Percentiles rank a stretch among this genome's conserved stretches.
Evolutionary conservation across 2,329 filamentous ascomycete species (phyloP).

Genomic region (Aspergillus intermedius): DNA sequence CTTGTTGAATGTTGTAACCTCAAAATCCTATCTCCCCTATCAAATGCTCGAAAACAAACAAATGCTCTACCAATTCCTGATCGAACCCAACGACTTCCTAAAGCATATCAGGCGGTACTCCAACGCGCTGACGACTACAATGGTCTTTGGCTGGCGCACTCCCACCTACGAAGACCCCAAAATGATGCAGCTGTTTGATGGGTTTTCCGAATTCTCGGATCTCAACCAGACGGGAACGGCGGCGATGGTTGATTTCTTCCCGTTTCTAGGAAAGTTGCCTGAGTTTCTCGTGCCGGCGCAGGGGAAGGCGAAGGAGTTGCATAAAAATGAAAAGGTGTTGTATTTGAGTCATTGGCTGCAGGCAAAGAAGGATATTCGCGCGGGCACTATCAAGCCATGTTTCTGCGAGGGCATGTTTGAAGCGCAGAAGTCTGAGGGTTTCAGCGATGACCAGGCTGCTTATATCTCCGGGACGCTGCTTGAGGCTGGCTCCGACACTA

Average conservation of each 20-base stretch:
- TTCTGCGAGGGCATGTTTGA: constrained; percentile 21
- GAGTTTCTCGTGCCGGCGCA: constrained; percentile 33
- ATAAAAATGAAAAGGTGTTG: constrained; percentile 38
- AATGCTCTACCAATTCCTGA: constrained; percentile 45
- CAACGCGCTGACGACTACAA: constrained; percentile 44
- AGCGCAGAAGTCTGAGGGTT: constrained; percentile 25
- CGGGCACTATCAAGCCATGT: constrained; percentile 24
- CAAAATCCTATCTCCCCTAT: constrained; percentile 48
- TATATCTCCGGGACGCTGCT: constrained; percentile 27
- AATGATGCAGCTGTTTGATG: constrained; percentile 39
- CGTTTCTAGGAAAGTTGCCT: constrained; percentile 41
- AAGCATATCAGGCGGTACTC: constrained; percentile 45
- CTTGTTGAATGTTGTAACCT: constrained; percentile 43
- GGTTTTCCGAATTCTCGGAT: constrained; percentile 38
- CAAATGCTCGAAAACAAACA: constrained; percentile 52
- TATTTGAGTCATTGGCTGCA: constrained; percentile 39
- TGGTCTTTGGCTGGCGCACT: constrained; percentile 45
- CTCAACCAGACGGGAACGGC: constrained; percentile 39
- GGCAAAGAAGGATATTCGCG: constrained; percentile 29
- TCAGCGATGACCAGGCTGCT: constrained; percentile 27
- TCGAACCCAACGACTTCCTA: constrained; percentile 36
- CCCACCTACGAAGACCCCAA: constrained; percentile 36
- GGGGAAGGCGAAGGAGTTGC: constrained; percentile 37
- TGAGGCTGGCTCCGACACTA: constrained; percentile 48
- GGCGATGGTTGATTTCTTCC: constrained; percentile 43